Percentiles rank a stretch among this genome's conserved stretches.
These are phyloP conservation scores for Vaccinium macrocarpon DNA, from an alignment of 148 eudicot genomes.

Conservation along the genomic window DNA sequence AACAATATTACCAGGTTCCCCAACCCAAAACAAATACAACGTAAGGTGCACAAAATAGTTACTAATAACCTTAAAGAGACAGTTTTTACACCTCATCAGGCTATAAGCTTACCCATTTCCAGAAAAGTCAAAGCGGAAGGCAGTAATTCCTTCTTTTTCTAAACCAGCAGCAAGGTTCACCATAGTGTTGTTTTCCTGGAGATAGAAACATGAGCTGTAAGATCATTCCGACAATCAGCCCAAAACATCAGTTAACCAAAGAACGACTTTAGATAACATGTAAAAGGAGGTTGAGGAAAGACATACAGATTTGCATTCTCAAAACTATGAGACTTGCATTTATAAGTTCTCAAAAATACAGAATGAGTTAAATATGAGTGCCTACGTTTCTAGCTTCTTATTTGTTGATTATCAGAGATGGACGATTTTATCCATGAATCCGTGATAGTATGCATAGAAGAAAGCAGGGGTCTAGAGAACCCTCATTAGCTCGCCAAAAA, in stretches of 20 bases:
- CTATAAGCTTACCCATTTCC: conserved; percentile 72
- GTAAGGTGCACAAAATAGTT: conserved; percentile 1
- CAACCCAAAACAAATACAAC: neutral
- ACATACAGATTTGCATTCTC: neutral
- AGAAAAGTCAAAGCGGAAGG: conserved; percentile 79
- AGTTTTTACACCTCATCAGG: neutral
- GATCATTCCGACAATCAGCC: neutral
- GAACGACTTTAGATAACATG: neutral
- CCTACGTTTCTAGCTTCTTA: neutral
- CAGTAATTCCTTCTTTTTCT: conserved; percentile 74
- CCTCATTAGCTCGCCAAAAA: neutral
- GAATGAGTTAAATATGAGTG: neutral
- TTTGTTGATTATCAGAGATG: neutral
- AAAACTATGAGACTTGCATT: neutral
- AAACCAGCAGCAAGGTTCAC: conserved; percentile 52
- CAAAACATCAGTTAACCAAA: neutral
- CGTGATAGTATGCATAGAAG: neutral
- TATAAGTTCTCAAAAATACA: neutral
- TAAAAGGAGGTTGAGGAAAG: neutral
- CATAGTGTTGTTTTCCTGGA: conserved; percentile 47
- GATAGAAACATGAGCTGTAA: conserved; percentile 14
- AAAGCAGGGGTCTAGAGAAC: neutral
- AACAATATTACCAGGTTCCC: neutral
- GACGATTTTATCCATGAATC: neutral
- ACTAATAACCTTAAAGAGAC: neutral